phyloP scores from a whole-genome alignment of 2,329 filamentous ascomycete species.

The Talaromyces sp. region DNA sequence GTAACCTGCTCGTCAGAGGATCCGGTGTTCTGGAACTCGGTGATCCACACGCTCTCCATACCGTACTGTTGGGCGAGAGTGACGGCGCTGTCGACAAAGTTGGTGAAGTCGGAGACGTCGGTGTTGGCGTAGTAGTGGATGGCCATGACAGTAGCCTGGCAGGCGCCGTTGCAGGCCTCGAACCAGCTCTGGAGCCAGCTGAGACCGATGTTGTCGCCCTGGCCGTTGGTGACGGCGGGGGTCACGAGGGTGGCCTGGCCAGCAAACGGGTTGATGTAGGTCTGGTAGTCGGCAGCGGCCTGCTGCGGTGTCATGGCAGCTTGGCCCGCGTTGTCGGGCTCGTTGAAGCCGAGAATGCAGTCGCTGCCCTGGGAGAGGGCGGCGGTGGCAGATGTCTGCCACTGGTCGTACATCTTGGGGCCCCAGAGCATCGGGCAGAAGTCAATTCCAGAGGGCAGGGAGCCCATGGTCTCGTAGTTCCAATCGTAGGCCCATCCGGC shows the following conservation, averaged over 20 bases:
- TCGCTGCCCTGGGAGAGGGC: constrained; percentile 28
- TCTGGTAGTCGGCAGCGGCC: constrained; percentile 31
- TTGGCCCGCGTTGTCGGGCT: constrained; percentile 37
- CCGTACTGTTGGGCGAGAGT: constrained; percentile 24
- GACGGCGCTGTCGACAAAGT: constrained; percentile 27
- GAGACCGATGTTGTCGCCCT: constrained; percentile 26
- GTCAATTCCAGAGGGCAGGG: constrained; percentile 28
- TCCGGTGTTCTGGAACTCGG: constrained; percentile 37
- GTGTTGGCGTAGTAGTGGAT: constrained; percentile 40
- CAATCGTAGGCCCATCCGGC: constrained; percentile 44
- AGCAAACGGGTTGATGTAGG: constrained; percentile 33
- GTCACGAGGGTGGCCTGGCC: constrained; percentile 35
- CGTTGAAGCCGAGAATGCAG: constrained; percentile 42
- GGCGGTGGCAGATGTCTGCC: constrained; percentile 27
- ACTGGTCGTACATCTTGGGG: constrained; percentile 27
- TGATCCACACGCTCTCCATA: constrained; percentile 40
- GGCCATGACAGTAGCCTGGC: constrained; percentile 35
- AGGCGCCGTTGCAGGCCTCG: constrained; percentile 27
- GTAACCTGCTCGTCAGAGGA: constrained; percentile 18
- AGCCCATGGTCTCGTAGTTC: constrained; percentile 26
- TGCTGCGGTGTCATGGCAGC: constrained; percentile 31
- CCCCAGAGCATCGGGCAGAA: constrained; percentile 44
- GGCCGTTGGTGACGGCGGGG: constrained; percentile 37
- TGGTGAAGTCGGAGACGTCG: constrained; percentile 1
- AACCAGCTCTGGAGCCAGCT: constrained; percentile 38